phyloP scores from a whole-genome alignment of 2,329 filamentous ascomycete genomes.

The Hysterium pulicare region DNA sequence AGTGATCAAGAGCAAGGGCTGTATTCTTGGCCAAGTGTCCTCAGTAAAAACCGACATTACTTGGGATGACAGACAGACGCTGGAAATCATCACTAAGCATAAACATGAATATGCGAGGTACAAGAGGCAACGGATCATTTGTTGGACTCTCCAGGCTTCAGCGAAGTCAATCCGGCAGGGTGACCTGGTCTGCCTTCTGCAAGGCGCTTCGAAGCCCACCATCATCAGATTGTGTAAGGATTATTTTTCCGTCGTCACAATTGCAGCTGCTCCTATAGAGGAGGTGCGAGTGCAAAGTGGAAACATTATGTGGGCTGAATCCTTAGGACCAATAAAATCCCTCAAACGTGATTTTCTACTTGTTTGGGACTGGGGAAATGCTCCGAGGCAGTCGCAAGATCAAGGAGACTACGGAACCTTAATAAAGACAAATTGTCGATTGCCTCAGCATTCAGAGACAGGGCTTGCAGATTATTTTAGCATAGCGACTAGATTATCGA shows the following conservation, averaged over 20 bases:
- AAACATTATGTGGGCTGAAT: slow-evolving; percentile 3
- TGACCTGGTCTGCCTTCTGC: slow-evolving; percentile 3
- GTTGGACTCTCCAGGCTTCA: slow-evolving; percentile 2
- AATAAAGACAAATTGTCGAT: no score
- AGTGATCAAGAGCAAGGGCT: background rate
- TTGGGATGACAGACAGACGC: background rate
- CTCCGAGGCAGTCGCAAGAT: background rate
- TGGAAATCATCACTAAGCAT: background rate
- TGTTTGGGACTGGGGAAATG: slow-evolving; percentile 1
- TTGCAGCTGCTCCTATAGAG: background rate
- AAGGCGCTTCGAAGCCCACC: slow-evolving; percentile 1
- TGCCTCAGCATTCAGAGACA: no score
- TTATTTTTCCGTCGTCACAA: slow-evolving; percentile 1
- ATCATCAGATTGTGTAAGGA: background rate
- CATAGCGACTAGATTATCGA: slow-evolving; percentile 1
- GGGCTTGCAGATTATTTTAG: no score
- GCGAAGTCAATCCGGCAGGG: background rate
- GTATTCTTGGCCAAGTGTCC: slow-evolving; percentile 1
- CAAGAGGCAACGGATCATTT: background rate
- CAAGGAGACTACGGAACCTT: no score
- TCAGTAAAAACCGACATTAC: background rate
- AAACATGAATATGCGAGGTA: background rate
- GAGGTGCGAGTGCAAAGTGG: background rate
- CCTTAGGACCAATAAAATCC: background rate
- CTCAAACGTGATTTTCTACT: slow-evolving; percentile 1